Conservation (phyloP, 169 alveolate genomes). For the Plasmodium berghei region DNA sequence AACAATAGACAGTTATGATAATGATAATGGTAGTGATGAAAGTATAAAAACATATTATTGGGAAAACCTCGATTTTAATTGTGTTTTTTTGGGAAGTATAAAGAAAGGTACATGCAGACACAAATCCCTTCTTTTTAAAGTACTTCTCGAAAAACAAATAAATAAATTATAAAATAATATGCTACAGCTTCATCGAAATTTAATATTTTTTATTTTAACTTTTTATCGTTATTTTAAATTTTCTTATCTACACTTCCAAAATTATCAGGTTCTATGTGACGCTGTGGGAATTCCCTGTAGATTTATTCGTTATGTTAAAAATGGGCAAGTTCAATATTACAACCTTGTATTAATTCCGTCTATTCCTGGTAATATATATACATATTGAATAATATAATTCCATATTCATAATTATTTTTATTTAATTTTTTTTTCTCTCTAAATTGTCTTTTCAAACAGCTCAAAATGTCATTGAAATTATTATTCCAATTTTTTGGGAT, state of each 20-base stretch:
- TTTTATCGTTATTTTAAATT: not conserved
- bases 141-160: not conserved
- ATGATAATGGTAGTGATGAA: constrained; percentile 22
- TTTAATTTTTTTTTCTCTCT: not conserved
- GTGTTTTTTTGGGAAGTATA: constrained; percentile 63
- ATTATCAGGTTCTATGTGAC: constrained; percentile 36
- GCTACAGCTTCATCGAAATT: not conserved
- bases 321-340: constrained; percentile 13
- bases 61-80: constrained; percentile 45
- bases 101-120: constrained; percentile 58
- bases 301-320: constrained; percentile 30
- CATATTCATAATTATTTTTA: not conserved
- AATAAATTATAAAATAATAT: not conserved
- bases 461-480: constrained; percentile 23
- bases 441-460: not conserved
- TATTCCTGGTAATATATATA: constrained; percentile 21
- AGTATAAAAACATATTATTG: constrained; percentile 59
- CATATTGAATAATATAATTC: not conserved
- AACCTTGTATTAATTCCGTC: constrained; percentile 63
- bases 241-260: no score
- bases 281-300: constrained; percentile 60
- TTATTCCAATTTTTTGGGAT: constrained; percentile 69
- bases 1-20: not conserved
- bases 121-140: constrained; percentile 46
- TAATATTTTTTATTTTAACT: not conserved